Base-by-base conservation (phyloP, 1,284 basidiomycete genomes). In the Tilletia horrida region DNA sequence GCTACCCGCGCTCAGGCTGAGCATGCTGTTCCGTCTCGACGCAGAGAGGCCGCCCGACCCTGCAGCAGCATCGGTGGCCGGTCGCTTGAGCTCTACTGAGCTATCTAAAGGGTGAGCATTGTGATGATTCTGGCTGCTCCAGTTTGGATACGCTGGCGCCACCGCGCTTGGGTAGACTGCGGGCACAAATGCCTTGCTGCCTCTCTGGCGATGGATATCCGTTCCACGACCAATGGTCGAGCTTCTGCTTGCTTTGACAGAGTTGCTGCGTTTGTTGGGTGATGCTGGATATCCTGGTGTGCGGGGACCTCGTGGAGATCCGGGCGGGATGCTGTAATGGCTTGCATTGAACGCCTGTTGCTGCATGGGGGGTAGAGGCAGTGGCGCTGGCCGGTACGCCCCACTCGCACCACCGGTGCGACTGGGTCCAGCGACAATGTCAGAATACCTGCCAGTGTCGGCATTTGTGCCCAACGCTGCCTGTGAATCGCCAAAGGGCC, bases 11-110 rank as follows among this genome's bases (percentile, higher is more conserved):
- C 55, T 59, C 55, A 59, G n/a, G 14, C 55, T 59, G 2, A 59
- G 55, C 55, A 59, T 59, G 55, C 55, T 59, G 29, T 59, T 59
- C 55, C 55, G 27, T 29, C 55, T 11, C 31, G 55, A 59, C 9
- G 55, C 55, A 21, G 14, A 31, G 13, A 59, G 31, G 27, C 29
- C 31, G 14, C 55, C 52, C 29, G 55, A 18, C 7, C 18, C 45
- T 23, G 45, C 45, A 18, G 55, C 35, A 18, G 55, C 27, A 59
- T 59, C 55, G 14, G 55, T 59, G 13, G 14, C 3, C 18, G 27
- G 55, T 3, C 55, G 55, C 27, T 35, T 59, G 13, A 59, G 55
- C 29, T 59, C 55, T 1, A 29, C 13, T 9, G 55, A 21, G 16
- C 55, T 29, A 18, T 59, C 29, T 16, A 59, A 29, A 8, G 55